These are phyloP conservation scores for Jatropha curcas DNA, from an alignment of 345 rosid genomes.

Conservation along the genomic window DNA sequence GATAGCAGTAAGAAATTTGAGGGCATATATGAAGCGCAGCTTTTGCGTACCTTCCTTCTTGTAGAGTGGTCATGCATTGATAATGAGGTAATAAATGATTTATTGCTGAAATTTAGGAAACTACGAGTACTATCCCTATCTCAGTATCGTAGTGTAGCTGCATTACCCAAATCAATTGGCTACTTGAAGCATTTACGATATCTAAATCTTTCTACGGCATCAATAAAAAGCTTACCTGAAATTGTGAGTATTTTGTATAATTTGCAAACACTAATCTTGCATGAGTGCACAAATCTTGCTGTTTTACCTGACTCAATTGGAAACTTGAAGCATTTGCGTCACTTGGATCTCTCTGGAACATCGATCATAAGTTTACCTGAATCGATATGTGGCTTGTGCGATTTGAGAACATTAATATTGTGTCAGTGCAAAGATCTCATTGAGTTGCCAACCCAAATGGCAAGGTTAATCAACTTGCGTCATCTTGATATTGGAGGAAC, in stretches of 20 bases:
- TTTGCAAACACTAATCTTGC: constrained; percentile 7
- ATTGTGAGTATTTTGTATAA: background rate
- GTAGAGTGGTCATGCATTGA: constrained; percentile 1
- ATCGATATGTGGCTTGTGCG: background rate
- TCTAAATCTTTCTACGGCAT: constrained; percentile 11
- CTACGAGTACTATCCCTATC: constrained; percentile 3
- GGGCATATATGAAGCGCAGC: background rate
- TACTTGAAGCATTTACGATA: constrained; percentile 8
- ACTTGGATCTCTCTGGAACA: constrained; percentile 14
- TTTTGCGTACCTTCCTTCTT: background rate
- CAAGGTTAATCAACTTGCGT: background rate
- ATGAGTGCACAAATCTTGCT: background rate
- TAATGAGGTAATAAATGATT: constrained; percentile 1
- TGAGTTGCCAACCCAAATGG: background rate
- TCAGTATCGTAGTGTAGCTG: constrained; percentile 11
- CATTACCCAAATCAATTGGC: constrained; percentile 6
- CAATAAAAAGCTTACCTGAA: constrained; percentile 6
- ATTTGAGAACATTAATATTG: constrained; percentile 8
- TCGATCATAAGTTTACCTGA: constrained; percentile 5
- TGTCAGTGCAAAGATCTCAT: background rate
- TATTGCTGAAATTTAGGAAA: background rate
- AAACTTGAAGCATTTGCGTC: background rate
- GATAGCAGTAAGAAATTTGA: background rate
- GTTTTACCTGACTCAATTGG: constrained; percentile 7
- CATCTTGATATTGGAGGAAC: constrained; percentile 8